Evolutionary conservation across 177 flowering plant genomes (phyloP).

Genomic region (Telopea speciosissima): DNA sequence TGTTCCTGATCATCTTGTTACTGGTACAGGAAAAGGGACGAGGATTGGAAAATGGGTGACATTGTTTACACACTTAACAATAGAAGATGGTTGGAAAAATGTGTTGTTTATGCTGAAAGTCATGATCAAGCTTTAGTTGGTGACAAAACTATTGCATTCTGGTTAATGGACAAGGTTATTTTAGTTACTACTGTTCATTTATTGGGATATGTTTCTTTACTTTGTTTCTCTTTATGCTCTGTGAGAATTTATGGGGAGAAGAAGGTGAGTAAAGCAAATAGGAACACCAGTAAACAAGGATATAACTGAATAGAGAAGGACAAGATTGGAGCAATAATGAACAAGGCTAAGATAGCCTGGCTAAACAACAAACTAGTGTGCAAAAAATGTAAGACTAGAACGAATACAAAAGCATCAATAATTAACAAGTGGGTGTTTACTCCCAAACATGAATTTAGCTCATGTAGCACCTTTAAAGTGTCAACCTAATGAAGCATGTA

Average conservation of each 20-base stretch:
- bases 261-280: no score
- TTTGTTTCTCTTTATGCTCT: no score
- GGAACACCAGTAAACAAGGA: background rate
- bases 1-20: conserved; percentile 3
- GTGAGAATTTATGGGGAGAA: background rate
- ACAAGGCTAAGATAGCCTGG: background rate
- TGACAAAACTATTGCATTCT: conserved; percentile 97
- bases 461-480: no score
- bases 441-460: no score
- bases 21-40: conserved; percentile 70
- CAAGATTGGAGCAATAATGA: background rate
- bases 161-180: conserved; percentile 98
- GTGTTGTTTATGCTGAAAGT: conserved; percentile 96
- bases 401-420: no score
- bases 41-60: conserved; percentile 93
- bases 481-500: no score
- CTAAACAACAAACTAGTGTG: background rate
- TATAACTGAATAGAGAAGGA: background rate
- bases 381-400: background rate
- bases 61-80: conserved; percentile 82
- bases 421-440: no score
- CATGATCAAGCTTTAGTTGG: conserved; percentile 99
- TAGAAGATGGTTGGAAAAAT: conserved; percentile 95
- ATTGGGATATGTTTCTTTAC: background rate
- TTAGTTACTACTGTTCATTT: conserved; percentile 1